A percentile compares a stretch with the other conserved stretches of the same genome.
Evolutionary conservation across 768 basidiomycete species (phyloP).

Genomic region (Mycena rosella): DNA sequence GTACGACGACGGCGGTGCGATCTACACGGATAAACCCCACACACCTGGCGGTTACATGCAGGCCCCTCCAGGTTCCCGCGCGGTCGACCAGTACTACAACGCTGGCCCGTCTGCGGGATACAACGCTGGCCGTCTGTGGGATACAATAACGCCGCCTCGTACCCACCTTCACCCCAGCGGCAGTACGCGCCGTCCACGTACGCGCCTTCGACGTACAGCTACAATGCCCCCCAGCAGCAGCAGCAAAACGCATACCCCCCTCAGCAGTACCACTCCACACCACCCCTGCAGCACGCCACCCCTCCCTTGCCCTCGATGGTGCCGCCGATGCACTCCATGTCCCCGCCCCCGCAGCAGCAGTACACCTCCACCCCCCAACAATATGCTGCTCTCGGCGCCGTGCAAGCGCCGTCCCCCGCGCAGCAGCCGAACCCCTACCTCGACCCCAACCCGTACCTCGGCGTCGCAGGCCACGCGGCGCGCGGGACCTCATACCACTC

Average conservation of each 20-base stretch:
- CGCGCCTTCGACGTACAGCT: slow-evolving; percentile 46
- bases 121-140: slow-evolving; percentile 45
- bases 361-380: slow-evolving; percentile 48
- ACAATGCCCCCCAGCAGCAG: slow-evolving; percentile 42
- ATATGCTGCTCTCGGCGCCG: slow-evolving; percentile 41
- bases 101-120: slow-evolving; percentile 46
- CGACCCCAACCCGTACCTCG: slow-evolving; percentile 56
- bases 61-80: slow-evolving; percentile 72
- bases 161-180: slow-evolving; percentile 61
- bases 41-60: slow-evolving; percentile 74
- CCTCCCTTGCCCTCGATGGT: slow-evolving; percentile 31
- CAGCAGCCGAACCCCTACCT: slow-evolving; percentile 49
- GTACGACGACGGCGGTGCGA: slow-evolving; percentile 67
- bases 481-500: slow-evolving; percentile 64
- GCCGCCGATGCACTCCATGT: slow-evolving; percentile 30
- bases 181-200: slow-evolving; percentile 42
- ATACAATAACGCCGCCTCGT: slow-evolving; percentile 39
- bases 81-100: slow-evolving; percentile 81
- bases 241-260: slow-evolving; percentile 37
- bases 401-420: slow-evolving; percentile 9
- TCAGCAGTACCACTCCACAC: slow-evolving; percentile 39
- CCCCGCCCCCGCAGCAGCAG: slow-evolving; percentile 41
- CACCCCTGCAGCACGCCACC: slow-evolving; percentile 42
- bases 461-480: slow-evolving; percentile 55
- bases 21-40: slow-evolving; percentile 67